phyloP scores from a whole-genome alignment of 73 alveolate genomes.

The Tetrahymena thermophila region DNA sequence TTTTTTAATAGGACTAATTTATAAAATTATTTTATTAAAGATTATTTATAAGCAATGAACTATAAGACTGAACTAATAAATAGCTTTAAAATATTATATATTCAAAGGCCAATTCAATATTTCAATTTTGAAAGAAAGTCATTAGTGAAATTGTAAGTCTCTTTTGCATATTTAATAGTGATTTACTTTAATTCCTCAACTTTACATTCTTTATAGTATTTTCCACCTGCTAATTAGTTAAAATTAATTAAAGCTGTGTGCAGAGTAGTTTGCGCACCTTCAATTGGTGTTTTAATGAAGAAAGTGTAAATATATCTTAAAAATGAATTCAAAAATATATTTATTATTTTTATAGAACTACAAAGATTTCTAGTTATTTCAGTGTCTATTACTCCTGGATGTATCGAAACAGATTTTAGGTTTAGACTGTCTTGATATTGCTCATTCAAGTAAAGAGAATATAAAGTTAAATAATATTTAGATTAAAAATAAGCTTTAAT shows the following conservation, averaged over 20 bases:
- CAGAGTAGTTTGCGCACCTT: conserved; percentile 21
- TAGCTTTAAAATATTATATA: no score
- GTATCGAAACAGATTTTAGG: conserved; percentile 1
- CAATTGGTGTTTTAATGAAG: conserved; percentile 16
- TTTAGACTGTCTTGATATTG: neutral
- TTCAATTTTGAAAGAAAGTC: neutral
- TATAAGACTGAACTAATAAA: no score
- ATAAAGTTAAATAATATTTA: conserved; percentile 2
- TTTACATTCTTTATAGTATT: conserved; percentile 6
- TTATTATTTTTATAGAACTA: neutral
- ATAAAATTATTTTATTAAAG: no score
- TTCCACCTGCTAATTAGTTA: conserved; percentile 6
- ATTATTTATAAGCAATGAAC: no score
- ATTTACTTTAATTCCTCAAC: neutral
- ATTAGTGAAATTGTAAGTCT: neutral
- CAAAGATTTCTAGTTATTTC: neutral
- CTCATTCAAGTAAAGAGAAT: conserved; percentile 1
- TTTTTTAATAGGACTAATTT: no score
- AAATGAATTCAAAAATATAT: neutral
- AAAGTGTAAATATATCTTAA: neutral
- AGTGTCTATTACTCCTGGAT: conserved; percentile 38
- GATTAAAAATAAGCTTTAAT: conserved; percentile 4
- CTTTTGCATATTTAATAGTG: neutral
- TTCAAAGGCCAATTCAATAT: no score
- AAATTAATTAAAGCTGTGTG: neutral